phyloP scores from a whole-genome alignment of 805 yeast species.

The Torulaspora quercuum region DNA sequence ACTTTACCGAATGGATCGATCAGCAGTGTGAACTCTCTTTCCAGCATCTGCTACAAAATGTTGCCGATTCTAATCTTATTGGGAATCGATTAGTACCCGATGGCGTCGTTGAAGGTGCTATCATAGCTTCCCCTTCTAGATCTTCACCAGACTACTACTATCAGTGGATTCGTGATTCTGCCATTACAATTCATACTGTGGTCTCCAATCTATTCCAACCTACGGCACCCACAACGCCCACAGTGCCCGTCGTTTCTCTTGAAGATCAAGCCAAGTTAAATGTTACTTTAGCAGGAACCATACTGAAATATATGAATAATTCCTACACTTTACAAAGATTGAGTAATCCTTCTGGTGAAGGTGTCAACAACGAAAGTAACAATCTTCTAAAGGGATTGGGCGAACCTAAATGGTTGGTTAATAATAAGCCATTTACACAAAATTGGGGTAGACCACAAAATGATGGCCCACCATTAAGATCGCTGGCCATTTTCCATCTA shows the following conservation, averaged over 20 bases:
- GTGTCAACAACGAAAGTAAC: conserved; percentile 33
- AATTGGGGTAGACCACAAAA: conserved; percentile 95
- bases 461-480: conserved; percentile 89
- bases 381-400: conserved; percentile 60
- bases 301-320: conserved; percentile 63
- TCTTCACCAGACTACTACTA: conserved; percentile 72
- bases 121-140: conserved; percentile 81
- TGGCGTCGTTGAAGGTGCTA: conserved; percentile 59
- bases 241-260: conserved; percentile 24
- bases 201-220: conserved; percentile 45
- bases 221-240: conserved; percentile 12
- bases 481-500: conserved; percentile 59
- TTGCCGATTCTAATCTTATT: conserved; percentile 42
- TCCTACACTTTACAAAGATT: conserved; percentile 59
- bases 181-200: conserved; percentile 68
- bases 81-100: conserved; percentile 27
- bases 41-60: conserved; percentile 44
- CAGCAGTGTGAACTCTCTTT: conserved; percentile 43
- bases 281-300: conserved; percentile 26
- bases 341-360: conserved; percentile 63
- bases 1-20: conserved; percentile 46
- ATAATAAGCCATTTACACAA: conserved; percentile 58
- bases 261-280: conserved; percentile 11
- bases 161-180: conserved; percentile 91
- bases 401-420: conserved; percentile 80